Base-by-base conservation (phyloP, 371 early-diverging fungal species). In the Phascolomyces articulosus region DNA sequence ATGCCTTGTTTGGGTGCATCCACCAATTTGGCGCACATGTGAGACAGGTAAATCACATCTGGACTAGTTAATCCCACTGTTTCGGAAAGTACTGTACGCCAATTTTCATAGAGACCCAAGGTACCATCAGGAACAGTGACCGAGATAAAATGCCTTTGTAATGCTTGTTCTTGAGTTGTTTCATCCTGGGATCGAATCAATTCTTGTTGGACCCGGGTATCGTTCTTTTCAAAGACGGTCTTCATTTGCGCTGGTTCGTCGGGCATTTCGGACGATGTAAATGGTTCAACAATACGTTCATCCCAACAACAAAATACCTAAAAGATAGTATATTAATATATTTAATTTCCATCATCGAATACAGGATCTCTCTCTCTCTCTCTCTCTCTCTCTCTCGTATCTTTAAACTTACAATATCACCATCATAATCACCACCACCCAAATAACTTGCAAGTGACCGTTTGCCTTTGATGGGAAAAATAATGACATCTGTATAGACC, bases 281-380 rank as follows among this genome's bases (percentile, higher is more conserved):
- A 83, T 0, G 70, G 69, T 4, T 79, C 38, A 0, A 78, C 82
- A 10, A 83, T 69, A 20, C 78, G 73, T 18, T 72, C 71, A 67
- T 83, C 83, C 83, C 83, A 83, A 55, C 82, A 83, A 58, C 79
- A 79, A 54, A 81, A 83, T 38, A 83, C 61, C 83, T 83, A 68
- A 16, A 49, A 11, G 4, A 24, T 56, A 53, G 13, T 48, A 28
- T 34, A 18, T 44, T 13, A 13, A 38, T 38, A 13, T 13, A 38
- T 2, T 11, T 31, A 18, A 31, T n/a, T n/a, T n/a, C 15, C 29
- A 40, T 31, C 11, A 28, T 16, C 26, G 6, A 29, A 44, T 28
- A 48, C 13, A 40, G 16, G n/a, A n/a, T n/a, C n/a, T n/a, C n/a
- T n/a, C n/a, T n/a, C n/a, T n/a, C n/a, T n/a, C n/a, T n/a, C n/a